These are phyloP conservation scores for Calophaca sinica DNA, from an alignment of 306 rosid species.

Conservation along the genomic window DNA sequence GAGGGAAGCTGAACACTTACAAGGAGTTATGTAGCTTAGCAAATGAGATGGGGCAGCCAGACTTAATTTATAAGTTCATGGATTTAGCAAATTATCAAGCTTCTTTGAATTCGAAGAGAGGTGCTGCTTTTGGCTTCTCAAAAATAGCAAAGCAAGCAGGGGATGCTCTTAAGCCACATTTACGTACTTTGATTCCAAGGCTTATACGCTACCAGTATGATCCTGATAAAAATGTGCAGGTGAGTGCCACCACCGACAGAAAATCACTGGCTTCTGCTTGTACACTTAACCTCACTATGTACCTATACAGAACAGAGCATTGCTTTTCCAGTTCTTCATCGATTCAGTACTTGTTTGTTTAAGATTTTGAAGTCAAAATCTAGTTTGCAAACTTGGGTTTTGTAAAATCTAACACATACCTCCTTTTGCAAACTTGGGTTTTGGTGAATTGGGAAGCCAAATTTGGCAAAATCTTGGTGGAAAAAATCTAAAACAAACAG, in stretches of 20 bases:
- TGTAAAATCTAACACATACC: too few species aligned
- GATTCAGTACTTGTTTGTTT: background rate
- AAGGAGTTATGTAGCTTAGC: slow-evolving; percentile 97
- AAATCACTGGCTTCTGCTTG: slow-evolving; percentile 4
- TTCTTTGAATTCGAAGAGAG: slow-evolving; percentile 87
- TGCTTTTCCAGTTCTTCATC: slow-evolving; percentile 12
- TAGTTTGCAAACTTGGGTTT: too few species aligned
- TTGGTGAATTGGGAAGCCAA: too few species aligned
- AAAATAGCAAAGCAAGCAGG: slow-evolving; percentile 98
- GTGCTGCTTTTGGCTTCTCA: slow-evolving; percentile 99
- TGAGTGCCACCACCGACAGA: slow-evolving; percentile 41
- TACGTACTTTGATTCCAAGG: slow-evolving; percentile 80
- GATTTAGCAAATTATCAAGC: slow-evolving; percentile 97
- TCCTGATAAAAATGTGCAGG: slow-evolving; percentile 99
- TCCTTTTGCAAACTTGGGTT: too few species aligned
- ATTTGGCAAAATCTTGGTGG: too few species aligned
- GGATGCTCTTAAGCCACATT: slow-evolving; percentile 88
- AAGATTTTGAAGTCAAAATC: too few species aligned
- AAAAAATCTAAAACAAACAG: too few species aligned
- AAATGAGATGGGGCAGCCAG: slow-evolving; percentile 99
- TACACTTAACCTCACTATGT: slow-evolving; percentile 28
- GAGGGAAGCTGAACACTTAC: slow-evolving; percentile 94
- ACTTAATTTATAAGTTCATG: slow-evolving; percentile 95
- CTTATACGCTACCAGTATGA: slow-evolving; percentile 98
- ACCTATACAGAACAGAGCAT: background rate